Evolutionary conservation across 148 eudicot species (phyloP), one percentile per base, ranked within the genome.

Genomic region (Vaccinium myrtillus): DNA sequence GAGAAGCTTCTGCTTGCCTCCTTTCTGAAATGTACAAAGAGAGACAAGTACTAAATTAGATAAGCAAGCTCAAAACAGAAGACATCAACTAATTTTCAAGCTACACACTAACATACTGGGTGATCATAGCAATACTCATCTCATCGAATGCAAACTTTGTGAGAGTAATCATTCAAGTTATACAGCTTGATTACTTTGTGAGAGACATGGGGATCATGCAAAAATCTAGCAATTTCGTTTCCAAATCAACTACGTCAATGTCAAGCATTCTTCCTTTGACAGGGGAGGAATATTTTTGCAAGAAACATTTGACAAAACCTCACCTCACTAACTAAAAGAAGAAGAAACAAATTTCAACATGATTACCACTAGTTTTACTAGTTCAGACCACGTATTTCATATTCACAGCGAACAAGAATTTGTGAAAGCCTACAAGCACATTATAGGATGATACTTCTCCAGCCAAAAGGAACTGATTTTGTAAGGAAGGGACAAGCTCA

Each of bases 1-100:
- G 98, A 83, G 93, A 85, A 88, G 98, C 95, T 91, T 95, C 98
- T 82, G 96, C 98, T 88, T 93, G 98, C 74, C 98, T 90, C 90
- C 96, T 93, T 83, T 95, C 98, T 95, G 94, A 32, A 85, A 85
- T 16, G 75, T 59, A 61, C 43, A n/a, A 83, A 74, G 36, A 71
- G 14, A 54, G 69, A 36, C 81, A 69, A 55, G 9, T 7, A 53
- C 36, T 23, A 65, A 9, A 65, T 65, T 65, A 65, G 39, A 16
- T 27, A 65, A 71, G 43, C 82, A 63, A 69, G 51, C 43, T 43
- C 77, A 73, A 73, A 10, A 21, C 25, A 69, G 8, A 39, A 8
- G 9, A 2, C 48, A 6, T 18, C 2, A 43, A 43, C 16, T 43
- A 67, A 21, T 67, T 15, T 70, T 43, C 78, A 75, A 75, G 48